Conservation (phyloP, 306 rosid genomes). For the Castanea crenata region DNA sequence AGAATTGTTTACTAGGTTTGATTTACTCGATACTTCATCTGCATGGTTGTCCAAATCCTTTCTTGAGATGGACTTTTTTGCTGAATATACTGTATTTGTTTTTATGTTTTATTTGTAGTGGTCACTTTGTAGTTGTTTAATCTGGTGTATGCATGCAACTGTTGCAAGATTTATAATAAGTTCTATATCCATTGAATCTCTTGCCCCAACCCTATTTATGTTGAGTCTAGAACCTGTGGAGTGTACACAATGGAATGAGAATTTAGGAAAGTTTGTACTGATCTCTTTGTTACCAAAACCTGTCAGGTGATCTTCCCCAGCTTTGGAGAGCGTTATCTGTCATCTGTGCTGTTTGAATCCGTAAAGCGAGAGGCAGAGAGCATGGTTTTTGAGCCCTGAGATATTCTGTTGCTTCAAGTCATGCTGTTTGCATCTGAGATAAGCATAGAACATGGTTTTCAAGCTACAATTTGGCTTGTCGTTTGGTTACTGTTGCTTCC, state of each 20-base stretch:
- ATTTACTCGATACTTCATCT: neutral
- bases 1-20: neutral
- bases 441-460: conserved; percentile 4
- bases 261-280: neutral
- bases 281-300: conserved; percentile 12
- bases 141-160: neutral
- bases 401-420: conserved; percentile 14
- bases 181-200: no score
- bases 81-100: neutral
- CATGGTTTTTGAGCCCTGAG: conserved; percentile 54
- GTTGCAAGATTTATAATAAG: no score
- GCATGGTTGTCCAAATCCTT: neutral
- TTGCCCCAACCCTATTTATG: no score
- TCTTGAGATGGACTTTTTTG: neutral
- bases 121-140: neutral
- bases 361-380: conserved; percentile 65
- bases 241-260: no score
- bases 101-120: neutral
- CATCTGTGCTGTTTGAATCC: conserved; percentile 66
- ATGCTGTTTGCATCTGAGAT: conserved; percentile 16
- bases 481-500: conserved; percentile 15
- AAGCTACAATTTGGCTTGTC: conserved; percentile 1
- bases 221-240: no score
- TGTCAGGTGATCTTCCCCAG: conserved; percentile 74
- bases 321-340: conserved; percentile 90